Conservation (phyloP, 169 alveolate species). For the Eimeria nieschulzi region DNA sequence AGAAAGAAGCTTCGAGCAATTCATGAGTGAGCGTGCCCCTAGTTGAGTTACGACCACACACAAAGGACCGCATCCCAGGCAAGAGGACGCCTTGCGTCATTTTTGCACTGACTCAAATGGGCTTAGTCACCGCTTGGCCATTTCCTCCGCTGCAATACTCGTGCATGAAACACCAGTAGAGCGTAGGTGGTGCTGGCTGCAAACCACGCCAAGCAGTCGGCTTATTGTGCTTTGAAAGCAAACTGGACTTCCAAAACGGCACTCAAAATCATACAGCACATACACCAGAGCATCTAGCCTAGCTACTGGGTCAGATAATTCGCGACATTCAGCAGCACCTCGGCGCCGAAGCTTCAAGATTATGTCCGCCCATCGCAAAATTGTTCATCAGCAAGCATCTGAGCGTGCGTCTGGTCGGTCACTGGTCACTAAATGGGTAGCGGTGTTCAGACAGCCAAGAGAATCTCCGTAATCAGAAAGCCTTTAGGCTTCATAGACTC, state of each 20-base stretch:
- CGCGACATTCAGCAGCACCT: not conserved
- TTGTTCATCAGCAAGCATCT: not conserved
- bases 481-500: not conserved
- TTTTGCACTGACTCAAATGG: not conserved
- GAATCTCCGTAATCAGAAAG: not conserved
- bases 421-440: not conserved
- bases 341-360: not conserved
- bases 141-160: not conserved
- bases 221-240: not conserved
- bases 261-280: not conserved
- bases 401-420: not conserved
- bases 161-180: not conserved
- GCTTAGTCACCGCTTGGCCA: conserved; percentile 11
- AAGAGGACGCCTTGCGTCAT: not conserved
- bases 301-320: not conserved
- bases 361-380: conserved; percentile 2
- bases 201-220: conserved; percentile 1
- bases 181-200: not conserved
- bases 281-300: not conserved
- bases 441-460: not conserved
- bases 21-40: not conserved
- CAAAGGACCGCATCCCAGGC: not conserved
- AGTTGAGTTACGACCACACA: not conserved
- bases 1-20: too few relatives aligned
- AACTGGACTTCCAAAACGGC: not conserved